These are phyloP conservation scores for Boletus barrowsii DNA, from an alignment of 768 basidiomycete species.

Conservation along the genomic window DNA sequence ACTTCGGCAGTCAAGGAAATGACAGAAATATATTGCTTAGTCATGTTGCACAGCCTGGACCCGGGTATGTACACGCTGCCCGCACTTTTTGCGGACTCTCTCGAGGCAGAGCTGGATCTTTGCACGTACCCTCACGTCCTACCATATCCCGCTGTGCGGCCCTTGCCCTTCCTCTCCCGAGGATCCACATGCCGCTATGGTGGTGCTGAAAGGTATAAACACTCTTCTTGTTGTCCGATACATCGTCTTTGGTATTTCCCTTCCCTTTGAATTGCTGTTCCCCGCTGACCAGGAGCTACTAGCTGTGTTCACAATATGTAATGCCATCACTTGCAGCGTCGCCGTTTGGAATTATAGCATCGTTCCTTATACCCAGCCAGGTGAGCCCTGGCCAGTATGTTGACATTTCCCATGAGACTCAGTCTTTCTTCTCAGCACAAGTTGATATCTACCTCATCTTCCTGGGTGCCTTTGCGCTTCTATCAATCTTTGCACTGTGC, in stretches of 20 bases:
- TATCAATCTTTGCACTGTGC: constrained; percentile 58
- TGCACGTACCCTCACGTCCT: constrained; percentile 12
- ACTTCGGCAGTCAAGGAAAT: too few relatives aligned
- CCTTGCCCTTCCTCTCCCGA: constrained; percentile 10
- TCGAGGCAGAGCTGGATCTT: constrained; percentile 29
- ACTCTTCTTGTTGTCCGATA: constrained; percentile 53
- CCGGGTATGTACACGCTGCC: constrained; percentile 5
- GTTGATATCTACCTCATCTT: constrained; percentile 61
- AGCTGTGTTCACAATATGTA: constrained; percentile 64
- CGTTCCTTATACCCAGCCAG: constrained; percentile 33
- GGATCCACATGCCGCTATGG: constrained; percentile 29
- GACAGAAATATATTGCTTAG: too few relatives aligned
- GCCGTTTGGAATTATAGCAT: constrained; percentile 70
- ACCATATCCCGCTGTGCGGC: constrained; percentile 34
- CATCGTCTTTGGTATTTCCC: constrained; percentile 51
- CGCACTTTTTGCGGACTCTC: constrained; percentile 1
- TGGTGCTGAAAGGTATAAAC: constrained; percentile 38
- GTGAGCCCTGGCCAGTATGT: constrained; percentile 35
- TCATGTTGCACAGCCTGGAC: constrained; percentile 16
- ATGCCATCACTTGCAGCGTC: constrained; percentile 60
- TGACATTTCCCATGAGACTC: constrained; percentile 3
- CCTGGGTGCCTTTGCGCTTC: constrained; percentile 55
- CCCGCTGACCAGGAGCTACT: background rate
- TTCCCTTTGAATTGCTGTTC: background rate
- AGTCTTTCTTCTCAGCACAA: constrained; percentile 32